Evolutionary conservation across 495 filamentous ascomycete species (phyloP).

Genomic region (Massariosphaeria phaeospora): DNA sequence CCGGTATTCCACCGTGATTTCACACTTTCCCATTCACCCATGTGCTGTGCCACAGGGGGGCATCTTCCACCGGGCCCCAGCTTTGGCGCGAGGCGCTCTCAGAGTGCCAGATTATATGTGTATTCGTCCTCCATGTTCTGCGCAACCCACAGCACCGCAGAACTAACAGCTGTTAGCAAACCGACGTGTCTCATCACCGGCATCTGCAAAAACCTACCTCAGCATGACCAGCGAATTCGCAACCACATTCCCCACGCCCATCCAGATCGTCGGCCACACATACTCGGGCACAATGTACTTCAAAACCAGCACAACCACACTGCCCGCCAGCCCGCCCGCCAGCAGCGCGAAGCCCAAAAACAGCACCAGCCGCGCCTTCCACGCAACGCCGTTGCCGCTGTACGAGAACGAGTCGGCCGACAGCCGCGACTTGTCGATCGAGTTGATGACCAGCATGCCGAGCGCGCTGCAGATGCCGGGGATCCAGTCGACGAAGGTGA

Average conservation of each 20-base stretch:
- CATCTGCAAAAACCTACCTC: conserved; percentile 54
- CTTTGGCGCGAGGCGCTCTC: conserved; percentile 25
- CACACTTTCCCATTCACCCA: not conserved
- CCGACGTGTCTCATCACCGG: not conserved
- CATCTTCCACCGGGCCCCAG: not conserved
- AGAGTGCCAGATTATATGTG: conserved; percentile 89
- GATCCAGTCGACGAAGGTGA: conserved; percentile 98
- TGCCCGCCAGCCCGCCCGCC: conserved; percentile 89
- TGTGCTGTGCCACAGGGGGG: conserved; percentile 3
- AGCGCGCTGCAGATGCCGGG: conserved; percentile 89
- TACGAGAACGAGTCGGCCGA: conserved; percentile 84
- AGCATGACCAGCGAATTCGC: conserved; percentile 83
- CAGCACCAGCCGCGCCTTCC: conserved; percentile 92
- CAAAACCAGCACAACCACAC: conserved; percentile 82
- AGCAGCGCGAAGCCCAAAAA: conserved; percentile 93
- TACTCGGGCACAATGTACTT: conserved; percentile 82
- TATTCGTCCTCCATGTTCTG: conserved; percentile 99
- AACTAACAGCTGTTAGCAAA: conserved; percentile 49
- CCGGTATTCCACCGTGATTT: no score
- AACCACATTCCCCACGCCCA: conserved; percentile 90
- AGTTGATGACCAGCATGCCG: conserved; percentile 99
- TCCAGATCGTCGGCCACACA: conserved; percentile 76
- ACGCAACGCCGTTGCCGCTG: conserved; percentile 78
- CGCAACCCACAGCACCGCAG: conserved; percentile 87
- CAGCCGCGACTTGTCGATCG: conserved; percentile 86